Base-by-base conservation (phyloP, 345 rosid genomes). In the Heritiera fomes region DNA sequence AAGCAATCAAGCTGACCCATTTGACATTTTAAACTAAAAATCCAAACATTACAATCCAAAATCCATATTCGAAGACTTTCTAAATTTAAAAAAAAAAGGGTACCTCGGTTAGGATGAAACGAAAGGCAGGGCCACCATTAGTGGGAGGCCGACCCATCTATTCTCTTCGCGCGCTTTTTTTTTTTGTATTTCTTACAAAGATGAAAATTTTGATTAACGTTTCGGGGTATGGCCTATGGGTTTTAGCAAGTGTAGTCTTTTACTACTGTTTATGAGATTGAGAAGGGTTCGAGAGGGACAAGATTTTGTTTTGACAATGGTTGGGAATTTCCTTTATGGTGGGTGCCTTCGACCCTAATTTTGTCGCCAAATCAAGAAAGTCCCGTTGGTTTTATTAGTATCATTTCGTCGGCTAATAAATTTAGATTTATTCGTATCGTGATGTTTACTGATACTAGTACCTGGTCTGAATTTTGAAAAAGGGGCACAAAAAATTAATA, bases 91-190 rank as follows among this genome's bases (percentile, higher is more conserved):
- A 43, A 5, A 34, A 58, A 62, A 17, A 43, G 2, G 38, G 38
- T 34, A 94, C 99, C 99, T 97, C 98, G n/a, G 84, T 14, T 47
- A 82, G 70, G 81, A 80, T 85, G 86, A 94, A 97, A 82, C 99
- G 98, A 70, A 97, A 97, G 80, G 99, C 93, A 41, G 99, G 99
- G 78, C 91, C 94, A 45, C 99, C 99, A 79, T 91, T 91, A 79
- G 94, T 90, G 55, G 98, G 98, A 80, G 98, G 99, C 43, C 99
- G 93, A 78, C 98, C 99, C 99, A 97, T 82, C 49, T 18, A 32
- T 18, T 50, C 72, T 72, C 20, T 72, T 62, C 47, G 75, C 75
- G 63, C 47, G 47, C 3, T 50, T 8, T 28, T 3, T 8, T 28
- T 3, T 47, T 28, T 64, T 7, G 28, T 28, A 38, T 32, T 30